Conservation (phyloP, 1,139 yeast genomes). For the Pichia sp. region DNA sequence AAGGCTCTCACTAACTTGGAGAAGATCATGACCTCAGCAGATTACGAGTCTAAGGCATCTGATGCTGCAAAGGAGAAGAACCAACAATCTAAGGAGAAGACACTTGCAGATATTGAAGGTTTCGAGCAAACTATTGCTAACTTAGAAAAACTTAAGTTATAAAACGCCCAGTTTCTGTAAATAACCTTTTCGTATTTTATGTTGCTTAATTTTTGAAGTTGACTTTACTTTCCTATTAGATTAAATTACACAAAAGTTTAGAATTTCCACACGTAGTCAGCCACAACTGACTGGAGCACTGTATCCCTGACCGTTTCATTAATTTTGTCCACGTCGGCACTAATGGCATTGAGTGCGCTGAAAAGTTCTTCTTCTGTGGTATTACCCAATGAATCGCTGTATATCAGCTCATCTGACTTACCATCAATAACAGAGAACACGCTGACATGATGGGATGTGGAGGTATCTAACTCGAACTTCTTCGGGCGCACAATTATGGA, state of each 20-base stretch:
- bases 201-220: background rate
- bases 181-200: background rate
- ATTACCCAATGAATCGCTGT: constrained; percentile 66
- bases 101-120: constrained; percentile 82
- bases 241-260: constrained; percentile 1
- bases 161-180: constrained; percentile 13
- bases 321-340: constrained; percentile 36
- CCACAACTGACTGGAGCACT: constrained; percentile 40
- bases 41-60: constrained; percentile 82
- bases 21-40: constrained; percentile 63
- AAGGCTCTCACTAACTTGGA: constrained; percentile 43
- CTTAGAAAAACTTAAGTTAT: constrained; percentile 66
- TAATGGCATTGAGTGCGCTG: constrained; percentile 41
- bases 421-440: constrained; percentile 54
- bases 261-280: constrained; percentile 53
- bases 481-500: constrained; percentile 40
- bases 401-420: constrained; percentile 46
- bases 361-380: constrained; percentile 54
- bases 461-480: constrained; percentile 30
- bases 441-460: constrained; percentile 56
- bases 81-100: constrained; percentile 57
- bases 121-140: constrained; percentile 70
- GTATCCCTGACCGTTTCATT: constrained; percentile 41
- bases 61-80: constrained; percentile 77
- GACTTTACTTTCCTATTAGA: background rate